Percentiles rank a stretch among this genome's conserved stretches.
Conservation (phyloP, 139 green algal species). For the Pycnococcus provasolii region DNA sequence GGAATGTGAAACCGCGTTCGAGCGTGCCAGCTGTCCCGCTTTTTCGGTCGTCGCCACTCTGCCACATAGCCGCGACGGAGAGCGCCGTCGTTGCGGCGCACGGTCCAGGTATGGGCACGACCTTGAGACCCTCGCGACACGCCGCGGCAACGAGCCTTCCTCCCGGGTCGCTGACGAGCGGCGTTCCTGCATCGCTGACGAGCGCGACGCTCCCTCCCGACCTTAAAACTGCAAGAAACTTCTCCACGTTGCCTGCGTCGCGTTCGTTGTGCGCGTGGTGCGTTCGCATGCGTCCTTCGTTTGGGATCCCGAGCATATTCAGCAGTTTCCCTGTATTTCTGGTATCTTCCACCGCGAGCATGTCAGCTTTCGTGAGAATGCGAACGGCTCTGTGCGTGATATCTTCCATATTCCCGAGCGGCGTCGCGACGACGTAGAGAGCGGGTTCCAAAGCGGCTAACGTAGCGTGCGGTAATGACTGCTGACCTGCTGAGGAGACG, state of each 20-base stretch:
- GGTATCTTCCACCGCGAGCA: conserved; percentile 81
- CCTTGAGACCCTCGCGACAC: conserved; percentile 14
- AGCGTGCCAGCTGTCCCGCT: neutral
- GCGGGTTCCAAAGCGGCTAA: conserved; percentile 21
- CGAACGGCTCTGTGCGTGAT: conserved; percentile 56
- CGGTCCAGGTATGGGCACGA: conserved; percentile 71
- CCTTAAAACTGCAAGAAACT: no score
- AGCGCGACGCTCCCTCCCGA: conserved; percentile 60
- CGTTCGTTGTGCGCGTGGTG: conserved; percentile 82
- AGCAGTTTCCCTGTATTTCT: conserved; percentile 64
- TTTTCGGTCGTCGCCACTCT: neutral
- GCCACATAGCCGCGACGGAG: neutral
- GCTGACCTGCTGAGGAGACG: neutral
- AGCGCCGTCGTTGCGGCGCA: conserved; percentile 61
- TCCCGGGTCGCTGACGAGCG: conserved; percentile 72
- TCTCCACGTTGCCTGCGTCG: no score
- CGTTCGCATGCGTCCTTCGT: conserved; percentile 4
- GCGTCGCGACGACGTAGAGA: conserved; percentile 64
- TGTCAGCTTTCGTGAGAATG: conserved; percentile 43
- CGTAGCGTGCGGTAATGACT: neutral
- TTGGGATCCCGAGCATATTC: conserved; percentile 42
- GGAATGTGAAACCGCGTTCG: conserved; percentile 56
- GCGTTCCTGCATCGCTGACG: conserved; percentile 66
- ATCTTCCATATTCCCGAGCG: conserved; percentile 79
- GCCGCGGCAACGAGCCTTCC: conserved; percentile 42